Conservation (phyloP, 768 basidiomycete species). For the Psilocybe sp. region DNA sequence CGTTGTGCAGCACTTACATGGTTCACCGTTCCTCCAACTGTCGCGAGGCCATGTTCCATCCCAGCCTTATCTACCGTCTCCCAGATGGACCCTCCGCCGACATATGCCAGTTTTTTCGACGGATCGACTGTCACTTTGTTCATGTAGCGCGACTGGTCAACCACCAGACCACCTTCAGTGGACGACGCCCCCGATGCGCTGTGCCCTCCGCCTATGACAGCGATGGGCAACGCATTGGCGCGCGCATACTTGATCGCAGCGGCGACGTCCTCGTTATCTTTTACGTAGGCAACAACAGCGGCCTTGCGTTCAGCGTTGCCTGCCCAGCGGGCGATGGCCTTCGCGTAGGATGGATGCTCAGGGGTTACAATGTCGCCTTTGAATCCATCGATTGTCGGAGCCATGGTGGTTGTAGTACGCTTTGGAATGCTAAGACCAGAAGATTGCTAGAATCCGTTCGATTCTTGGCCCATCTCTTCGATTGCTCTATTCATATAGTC, state of each 20-base stretch:
- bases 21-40: conserved; percentile 47
- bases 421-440: no score
- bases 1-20: conserved; percentile 35
- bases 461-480: no score
- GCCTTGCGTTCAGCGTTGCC: conserved; percentile 37
- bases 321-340: conserved; percentile 45
- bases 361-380: conserved; percentile 44
- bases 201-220: conserved; percentile 50
- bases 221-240: conserved; percentile 33
- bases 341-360: conserved; percentile 30
- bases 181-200: conserved; percentile 42
- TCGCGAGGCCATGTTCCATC: conserved; percentile 43
- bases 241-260: conserved; percentile 33
- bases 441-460: no score
- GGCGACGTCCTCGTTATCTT: conserved; percentile 37
- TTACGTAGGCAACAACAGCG: conserved; percentile 39
- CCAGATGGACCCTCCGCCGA: conserved; percentile 48
- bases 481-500: no score
- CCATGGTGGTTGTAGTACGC: neutral
- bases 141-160: conserved; percentile 45
- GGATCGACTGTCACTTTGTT: conserved; percentile 36
- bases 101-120: conserved; percentile 34
- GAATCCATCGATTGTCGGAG: conserved; percentile 20
- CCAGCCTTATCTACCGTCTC: conserved; percentile 40
- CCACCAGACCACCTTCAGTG: conserved; percentile 42